Evolutionary conservation across 768 basidiomycete species (phyloP).

Genomic region (Tricholoma matsutake): DNA sequence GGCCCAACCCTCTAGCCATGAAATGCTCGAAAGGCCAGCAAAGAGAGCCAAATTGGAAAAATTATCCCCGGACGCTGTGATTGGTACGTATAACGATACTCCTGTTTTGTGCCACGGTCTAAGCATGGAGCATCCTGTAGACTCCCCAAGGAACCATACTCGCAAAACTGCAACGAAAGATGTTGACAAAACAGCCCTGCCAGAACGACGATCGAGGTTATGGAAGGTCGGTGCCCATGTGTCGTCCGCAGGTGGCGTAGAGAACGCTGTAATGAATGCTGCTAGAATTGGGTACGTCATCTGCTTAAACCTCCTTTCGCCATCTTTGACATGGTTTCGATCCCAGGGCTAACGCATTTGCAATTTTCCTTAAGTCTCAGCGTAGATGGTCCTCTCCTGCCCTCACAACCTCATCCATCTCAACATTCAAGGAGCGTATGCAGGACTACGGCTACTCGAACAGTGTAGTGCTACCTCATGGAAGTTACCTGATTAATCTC

Average conservation of each 20-base stretch:
- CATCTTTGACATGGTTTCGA: not conserved
- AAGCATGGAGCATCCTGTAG: not conserved
- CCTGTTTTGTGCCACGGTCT: not conserved
- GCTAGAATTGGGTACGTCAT: constrained; percentile 23
- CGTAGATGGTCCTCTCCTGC: constrained; percentile 73
- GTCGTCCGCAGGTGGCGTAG: constrained; percentile 76
- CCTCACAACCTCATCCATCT: constrained; percentile 49
- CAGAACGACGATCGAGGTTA: constrained; percentile 30
- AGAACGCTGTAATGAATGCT: constrained; percentile 70
- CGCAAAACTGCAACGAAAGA: constrained; percentile 9
- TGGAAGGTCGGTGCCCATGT: constrained; percentile 87
- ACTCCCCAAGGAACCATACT: constrained; percentile 5
- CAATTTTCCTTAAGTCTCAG: constrained; percentile 82
- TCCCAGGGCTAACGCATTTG: constrained; percentile 75
- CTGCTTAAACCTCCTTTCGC: too few species aligned
- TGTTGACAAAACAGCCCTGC: constrained; percentile 19
- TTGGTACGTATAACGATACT: not conserved
- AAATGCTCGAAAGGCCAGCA: constrained; percentile 2
- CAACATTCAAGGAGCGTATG: constrained; percentile 60
- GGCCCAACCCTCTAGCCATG: not conserved
- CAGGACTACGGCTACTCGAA: constrained; percentile 56
- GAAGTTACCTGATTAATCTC: constrained; percentile 82
- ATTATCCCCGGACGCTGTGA: not conserved
- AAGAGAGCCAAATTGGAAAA: constrained; percentile 11
- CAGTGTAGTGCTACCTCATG: constrained; percentile 73